Evolutionary conservation across 495 filamentous ascomycete species (phyloP).

Genomic region (Thermothielavioides terrestris): DNA sequence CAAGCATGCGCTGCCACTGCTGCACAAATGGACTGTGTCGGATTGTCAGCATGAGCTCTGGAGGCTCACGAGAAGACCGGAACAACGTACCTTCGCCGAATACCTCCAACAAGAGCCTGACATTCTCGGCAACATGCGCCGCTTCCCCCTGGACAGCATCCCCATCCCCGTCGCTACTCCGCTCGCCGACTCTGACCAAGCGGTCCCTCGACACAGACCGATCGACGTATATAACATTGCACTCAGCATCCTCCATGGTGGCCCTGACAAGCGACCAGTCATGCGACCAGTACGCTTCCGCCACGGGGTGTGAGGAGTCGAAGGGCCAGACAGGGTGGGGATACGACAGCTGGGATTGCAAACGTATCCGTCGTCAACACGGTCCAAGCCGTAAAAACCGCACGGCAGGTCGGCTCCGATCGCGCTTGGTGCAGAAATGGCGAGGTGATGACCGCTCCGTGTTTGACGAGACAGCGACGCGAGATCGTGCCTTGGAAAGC

Average conservation of each 20-base stretch:
- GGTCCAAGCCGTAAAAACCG: conserved; percentile 7
- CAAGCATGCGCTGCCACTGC: conserved; percentile 60
- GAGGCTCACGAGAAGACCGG: not conserved
- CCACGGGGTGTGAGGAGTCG: conserved; percentile 18
- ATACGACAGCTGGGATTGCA: conserved; percentile 1
- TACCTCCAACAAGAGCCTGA: conserved; percentile 38
- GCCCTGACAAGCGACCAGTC: conserved; percentile 38
- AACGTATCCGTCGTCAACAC: conserved; percentile 3
- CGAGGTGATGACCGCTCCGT: not conserved
- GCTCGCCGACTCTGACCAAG: conserved; percentile 7
- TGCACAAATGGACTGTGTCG: conserved; percentile 60
- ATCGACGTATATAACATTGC: conserved; percentile 79
- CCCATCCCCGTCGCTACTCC: not conserved
- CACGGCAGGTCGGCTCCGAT: conserved; percentile 19
- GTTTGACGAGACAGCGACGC: not conserved
- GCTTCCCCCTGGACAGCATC: conserved; percentile 19
- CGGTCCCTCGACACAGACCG: conserved; percentile 58
- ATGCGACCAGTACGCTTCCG: conserved; percentile 40
- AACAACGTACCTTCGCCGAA: conserved; percentile 40
- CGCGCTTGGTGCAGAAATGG: conserved; percentile 1
- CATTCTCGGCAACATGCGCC: conserved; percentile 36
- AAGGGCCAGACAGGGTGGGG: conserved; percentile 15
- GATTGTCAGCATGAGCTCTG: conserved; percentile 19
- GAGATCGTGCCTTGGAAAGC: too few species aligned
- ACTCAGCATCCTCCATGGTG: conserved; percentile 61